Percentiles rank a stretch among this genome's conserved stretches.
Evolutionary conservation across 2,329 filamentous ascomycete species (phyloP).

Genomic region (Aspergillus spinulosporus): DNA sequence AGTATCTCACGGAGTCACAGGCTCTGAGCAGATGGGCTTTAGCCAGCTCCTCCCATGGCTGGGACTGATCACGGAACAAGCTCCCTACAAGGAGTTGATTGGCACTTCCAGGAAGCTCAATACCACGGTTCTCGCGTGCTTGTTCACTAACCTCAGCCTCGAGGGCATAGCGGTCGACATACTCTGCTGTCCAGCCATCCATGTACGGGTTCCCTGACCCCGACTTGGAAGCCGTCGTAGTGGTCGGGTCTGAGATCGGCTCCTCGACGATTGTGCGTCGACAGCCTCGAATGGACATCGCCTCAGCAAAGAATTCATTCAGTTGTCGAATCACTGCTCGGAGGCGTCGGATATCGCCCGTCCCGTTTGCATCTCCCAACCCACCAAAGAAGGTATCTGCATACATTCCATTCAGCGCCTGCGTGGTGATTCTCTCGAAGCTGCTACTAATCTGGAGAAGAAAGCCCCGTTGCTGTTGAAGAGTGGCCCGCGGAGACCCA

Average conservation of each 20-base stretch:
- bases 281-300: conserved; percentile 23
- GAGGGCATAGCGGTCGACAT: conserved; percentile 5
- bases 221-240: too few species aligned
- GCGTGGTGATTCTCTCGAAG: conserved; percentile 40
- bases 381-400: conserved; percentile 43
- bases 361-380: conserved; percentile 5
- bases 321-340: conserved; percentile 29
- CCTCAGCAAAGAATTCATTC: conserved; percentile 31
- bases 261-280: conserved; percentile 11
- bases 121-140: conserved; percentile 29
- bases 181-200: conserved; percentile 14
- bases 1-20: conserved; percentile 26
- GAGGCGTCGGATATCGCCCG: conserved; percentile 27
- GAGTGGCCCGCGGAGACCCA: conserved; percentile 24
- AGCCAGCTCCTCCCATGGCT: conserved; percentile 37
- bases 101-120: conserved; percentile 38
- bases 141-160: conserved; percentile 29
- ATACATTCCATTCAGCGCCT: conserved; percentile 47
- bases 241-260: conserved; percentile 17
- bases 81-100: conserved; percentile 36
- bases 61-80: conserved; percentile 37
- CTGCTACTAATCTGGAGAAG: conserved; percentile 38
- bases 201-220: conserved; percentile 18
- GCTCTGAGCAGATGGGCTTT: conserved; percentile 25
- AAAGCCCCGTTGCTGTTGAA: conserved; percentile 31